These are phyloP conservation scores for Tylopilus sp. DNA, from an alignment of 768 basidiomycete genomes.

Conservation along the genomic window DNA sequence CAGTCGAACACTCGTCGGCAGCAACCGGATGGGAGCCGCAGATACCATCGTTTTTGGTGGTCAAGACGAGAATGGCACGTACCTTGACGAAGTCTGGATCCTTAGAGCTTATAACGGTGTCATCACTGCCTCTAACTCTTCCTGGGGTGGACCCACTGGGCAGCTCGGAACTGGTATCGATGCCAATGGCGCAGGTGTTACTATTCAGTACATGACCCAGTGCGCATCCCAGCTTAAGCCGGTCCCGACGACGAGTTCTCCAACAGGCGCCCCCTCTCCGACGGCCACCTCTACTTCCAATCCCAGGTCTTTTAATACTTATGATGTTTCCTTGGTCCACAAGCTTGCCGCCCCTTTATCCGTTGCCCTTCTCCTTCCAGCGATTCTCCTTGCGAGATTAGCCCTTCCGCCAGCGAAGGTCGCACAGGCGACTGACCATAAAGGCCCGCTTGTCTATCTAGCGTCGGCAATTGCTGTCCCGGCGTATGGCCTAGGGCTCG, in stretches of 20 bases:
- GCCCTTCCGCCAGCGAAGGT: slow-evolving; percentile 36
- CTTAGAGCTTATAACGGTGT: slow-evolving; percentile 68
- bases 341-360: slow-evolving; percentile 48
- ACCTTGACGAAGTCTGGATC: slow-evolving; percentile 76
- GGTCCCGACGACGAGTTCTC: slow-evolving; percentile 22
- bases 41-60: slow-evolving; percentile 83
- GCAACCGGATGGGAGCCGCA: slow-evolving; percentile 42
- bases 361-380: slow-evolving; percentile 42
- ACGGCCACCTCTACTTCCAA: slow-evolving; percentile 9
- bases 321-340: slow-evolving; percentile 44
- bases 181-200: slow-evolving; percentile 68
- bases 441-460: slow-evolving; percentile 32
- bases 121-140: slow-evolving; percentile 49
- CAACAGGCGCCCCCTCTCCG: slow-evolving; percentile 15
- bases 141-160: slow-evolving; percentile 70
- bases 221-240: slow-evolving; percentile 48
- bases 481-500: slow-evolving; percentile 60
- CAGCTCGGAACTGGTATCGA: slow-evolving; percentile 56
- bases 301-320: slow-evolving; percentile 27
- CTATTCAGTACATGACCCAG: slow-evolving; percentile 50
- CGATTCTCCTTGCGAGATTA: slow-evolving; percentile 41
- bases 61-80: slow-evolving; percentile 58
- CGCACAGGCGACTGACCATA: slow-evolving; percentile 18
- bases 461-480: slow-evolving; percentile 40
- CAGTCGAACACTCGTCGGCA: slow-evolving; percentile 53